Base-by-base conservation (phyloP, 306 rosid genomes). In the Quercus cerris region DNA sequence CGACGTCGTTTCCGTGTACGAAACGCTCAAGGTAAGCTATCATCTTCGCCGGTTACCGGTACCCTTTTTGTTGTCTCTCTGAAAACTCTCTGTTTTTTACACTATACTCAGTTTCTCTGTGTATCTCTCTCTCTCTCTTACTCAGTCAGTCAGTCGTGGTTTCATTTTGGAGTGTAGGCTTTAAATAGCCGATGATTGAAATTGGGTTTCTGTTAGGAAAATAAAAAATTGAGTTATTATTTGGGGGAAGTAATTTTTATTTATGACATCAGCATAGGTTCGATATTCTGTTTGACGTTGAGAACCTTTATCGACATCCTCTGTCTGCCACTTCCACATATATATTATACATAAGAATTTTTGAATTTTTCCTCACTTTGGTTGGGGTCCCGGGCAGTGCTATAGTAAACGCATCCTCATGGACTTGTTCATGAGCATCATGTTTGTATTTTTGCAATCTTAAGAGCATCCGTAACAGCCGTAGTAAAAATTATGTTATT, bases 11-110 rank as follows among this genome's bases (percentile, higher is more conserved):
- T 81, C 90, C 96, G 57, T 81, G 93, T 27, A 87, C 82, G 73
- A 93, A 88, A 55, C 83, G 90, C 76, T 91, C 97, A 11, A 90
- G 66, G 89, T 84, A 93, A 11, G 99, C 98, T 84, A 93, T 90
- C 99, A 95, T 94, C 70, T 25, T 88, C 27, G 78, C 80, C 79
- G 82, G 62, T 9, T 8, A 30, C n/a, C 44, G 38, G 35, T 22
- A 33, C 15, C 20, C 56, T 63, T 11, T 18, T 57, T 61, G 1
- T 28, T n/a, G 55, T 62, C 35, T 55, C 57, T 74, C 23, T 3
- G 7, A 38, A 69, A 35, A 11, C 23, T 44, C 13, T 7, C 27
- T 18, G 11, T 63, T 27, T 12, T 23, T 4, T 4, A 3, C 11
- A 20, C 12, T 9, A 5, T 22, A 1, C 77, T 51, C 31, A 52